Evolutionary conservation across 1,139 yeast genomes (phyloP).

Genomic region (Pichia sp.): DNA sequence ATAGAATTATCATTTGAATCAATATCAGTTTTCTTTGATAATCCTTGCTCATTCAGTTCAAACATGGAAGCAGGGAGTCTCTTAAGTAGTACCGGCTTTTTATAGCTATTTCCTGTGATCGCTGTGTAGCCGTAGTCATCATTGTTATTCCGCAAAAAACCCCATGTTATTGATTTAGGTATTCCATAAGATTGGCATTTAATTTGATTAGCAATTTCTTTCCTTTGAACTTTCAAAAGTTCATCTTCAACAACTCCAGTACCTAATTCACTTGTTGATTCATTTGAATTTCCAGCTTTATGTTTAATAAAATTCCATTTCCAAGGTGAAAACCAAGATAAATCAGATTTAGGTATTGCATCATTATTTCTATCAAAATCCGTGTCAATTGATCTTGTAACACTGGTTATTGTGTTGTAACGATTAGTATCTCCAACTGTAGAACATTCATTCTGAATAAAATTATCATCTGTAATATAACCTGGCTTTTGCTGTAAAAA

Average conservation of each 20-base stretch:
- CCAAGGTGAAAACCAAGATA: conserved; percentile 19
- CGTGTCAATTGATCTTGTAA: background rate
- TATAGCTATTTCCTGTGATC: conserved; percentile 34
- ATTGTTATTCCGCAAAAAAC: conserved; percentile 12
- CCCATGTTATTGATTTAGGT: conserved; percentile 25
- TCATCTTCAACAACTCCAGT: conserved; percentile 14
- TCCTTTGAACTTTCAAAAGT: conserved; percentile 9
- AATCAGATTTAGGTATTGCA: background rate
- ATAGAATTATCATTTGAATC: background rate
- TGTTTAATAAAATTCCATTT: conserved; percentile 10
- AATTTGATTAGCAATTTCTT: conserved; percentile 19
- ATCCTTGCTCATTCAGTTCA: conserved; percentile 22
- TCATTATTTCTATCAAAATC: background rate
- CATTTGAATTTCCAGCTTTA: background rate
- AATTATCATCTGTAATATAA: background rate
- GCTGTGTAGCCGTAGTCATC: conserved; percentile 32
- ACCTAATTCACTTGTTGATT: conserved; percentile 7
- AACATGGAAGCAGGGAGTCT: conserved; percentile 25
- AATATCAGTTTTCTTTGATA: conserved; percentile 1
- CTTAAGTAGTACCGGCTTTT: conserved; percentile 27
- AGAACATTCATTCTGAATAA: conserved; percentile 6
- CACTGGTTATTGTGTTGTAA: background rate
- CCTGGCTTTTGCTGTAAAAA: conserved; percentile 1
- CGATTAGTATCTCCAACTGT: conserved; percentile 5
- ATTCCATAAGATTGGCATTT: conserved; percentile 19